A percentile compares a stretch with the other conserved stretches of the same genome.
Conservation (phyloP, 306 rosid genomes). For the Casuarina equisetifolia region DNA sequence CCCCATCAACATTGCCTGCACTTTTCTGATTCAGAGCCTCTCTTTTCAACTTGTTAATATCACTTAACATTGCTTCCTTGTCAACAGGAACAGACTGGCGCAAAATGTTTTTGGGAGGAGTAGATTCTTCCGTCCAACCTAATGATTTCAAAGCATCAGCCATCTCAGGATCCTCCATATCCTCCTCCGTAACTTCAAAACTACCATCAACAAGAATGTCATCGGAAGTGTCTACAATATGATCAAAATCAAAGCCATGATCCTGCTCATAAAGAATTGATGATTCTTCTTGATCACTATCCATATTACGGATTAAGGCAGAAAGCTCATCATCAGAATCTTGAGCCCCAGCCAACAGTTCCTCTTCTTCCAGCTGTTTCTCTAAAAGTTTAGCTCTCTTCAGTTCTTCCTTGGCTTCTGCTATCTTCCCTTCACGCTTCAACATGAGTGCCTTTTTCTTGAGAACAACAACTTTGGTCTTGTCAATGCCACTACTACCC, state of each 20-base stretch:
- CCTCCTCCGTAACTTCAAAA: constrained; percentile 85
- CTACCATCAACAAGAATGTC: constrained; percentile 43
- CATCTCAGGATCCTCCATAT: constrained; percentile 88
- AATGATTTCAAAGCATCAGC: constrained; percentile 66
- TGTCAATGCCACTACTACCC: constrained; percentile 51
- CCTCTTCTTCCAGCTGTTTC: constrained; percentile 89
- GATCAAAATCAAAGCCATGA: constrained; percentile 49
- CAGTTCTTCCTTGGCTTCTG: constrained; percentile 93
- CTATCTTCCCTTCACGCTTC: constrained; percentile 92
- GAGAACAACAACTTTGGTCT: constrained; percentile 68
- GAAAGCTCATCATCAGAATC: constrained; percentile 91
- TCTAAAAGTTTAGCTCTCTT: constrained; percentile 85
- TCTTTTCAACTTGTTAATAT: constrained; percentile 75
- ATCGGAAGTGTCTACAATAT: constrained; percentile 53
- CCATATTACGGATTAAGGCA: constrained; percentile 70
- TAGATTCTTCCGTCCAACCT: constrained; percentile 74
- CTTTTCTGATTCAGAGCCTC: constrained; percentile 82
- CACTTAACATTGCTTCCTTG: constrained; percentile 55
- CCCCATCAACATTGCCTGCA: constrained; percentile 76
- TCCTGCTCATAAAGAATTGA: constrained; percentile 36
- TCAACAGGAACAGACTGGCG: constrained; percentile 44
- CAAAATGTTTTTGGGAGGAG: constrained; percentile 28
- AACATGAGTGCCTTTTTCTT: constrained; percentile 75
- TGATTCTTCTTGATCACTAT: constrained; percentile 51
- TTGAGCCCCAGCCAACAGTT: constrained; percentile 80